These are phyloP conservation scores for Pseudopediastrum boryanum DNA, from an alignment of 139 green algal species.

Conservation along the genomic window DNA sequence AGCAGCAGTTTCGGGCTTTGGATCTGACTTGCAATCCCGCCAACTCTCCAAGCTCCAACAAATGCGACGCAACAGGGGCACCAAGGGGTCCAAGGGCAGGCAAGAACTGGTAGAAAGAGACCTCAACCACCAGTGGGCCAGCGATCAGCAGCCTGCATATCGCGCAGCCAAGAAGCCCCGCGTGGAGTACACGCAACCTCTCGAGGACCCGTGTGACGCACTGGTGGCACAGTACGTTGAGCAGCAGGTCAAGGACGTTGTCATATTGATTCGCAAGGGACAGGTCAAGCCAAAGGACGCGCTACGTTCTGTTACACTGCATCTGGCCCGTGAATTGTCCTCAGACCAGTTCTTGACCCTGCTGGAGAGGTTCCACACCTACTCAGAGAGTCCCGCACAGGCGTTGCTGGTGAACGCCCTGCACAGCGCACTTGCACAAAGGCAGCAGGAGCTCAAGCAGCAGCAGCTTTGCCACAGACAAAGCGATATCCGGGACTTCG, in stretches of 20 bases:
- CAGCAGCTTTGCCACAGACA: constrained; percentile 3
- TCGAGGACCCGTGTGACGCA: too few species aligned
- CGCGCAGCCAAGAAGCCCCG: too few species aligned
- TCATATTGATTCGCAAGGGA: neutral
- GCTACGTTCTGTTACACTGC: constrained; percentile 5
- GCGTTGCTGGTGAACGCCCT: constrained; percentile 17
- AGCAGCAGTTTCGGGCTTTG: too few species aligned
- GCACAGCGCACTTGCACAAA: neutral
- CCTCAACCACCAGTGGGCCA: too few species aligned
- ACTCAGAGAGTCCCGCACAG: constrained; percentile 10
- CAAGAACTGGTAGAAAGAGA: too few species aligned
- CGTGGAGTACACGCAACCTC: too few species aligned
- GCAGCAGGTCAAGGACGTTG: neutral
- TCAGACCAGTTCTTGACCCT: constrained; percentile 13
- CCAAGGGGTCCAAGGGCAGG: too few species aligned
- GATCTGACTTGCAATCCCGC: too few species aligned
- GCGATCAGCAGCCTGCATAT: too few species aligned
- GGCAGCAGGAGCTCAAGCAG: neutral
- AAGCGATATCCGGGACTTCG: neutral
- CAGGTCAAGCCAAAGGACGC: constrained; percentile 5
- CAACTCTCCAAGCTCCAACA: too few species aligned
- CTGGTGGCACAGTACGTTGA: constrained; percentile 37
- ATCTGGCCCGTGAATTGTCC: constrained; percentile 20
- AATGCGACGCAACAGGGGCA: too few species aligned
- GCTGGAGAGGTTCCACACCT: constrained; percentile 9